Base-by-base conservation (phyloP, 2,329 filamentous ascomycete genomes). In the Atkinsonella texensis region DNA sequence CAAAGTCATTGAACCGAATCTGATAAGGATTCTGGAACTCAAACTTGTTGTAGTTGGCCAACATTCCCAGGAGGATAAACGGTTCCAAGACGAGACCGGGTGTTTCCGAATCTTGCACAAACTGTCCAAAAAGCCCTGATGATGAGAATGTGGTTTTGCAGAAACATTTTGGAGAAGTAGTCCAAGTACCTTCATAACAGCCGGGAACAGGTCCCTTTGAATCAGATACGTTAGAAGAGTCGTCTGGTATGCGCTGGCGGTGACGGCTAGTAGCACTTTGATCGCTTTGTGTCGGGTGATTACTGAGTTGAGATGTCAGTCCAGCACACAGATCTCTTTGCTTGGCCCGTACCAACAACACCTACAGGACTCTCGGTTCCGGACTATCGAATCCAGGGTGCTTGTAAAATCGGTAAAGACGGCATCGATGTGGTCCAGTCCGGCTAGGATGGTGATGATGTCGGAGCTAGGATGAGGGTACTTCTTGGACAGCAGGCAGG, bases 41-140 rank as follows among this genome's bases (percentile, higher is more conserved):
- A 63, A 98, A 98, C 67, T 97, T 98, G 77, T 98, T 97, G 76
- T 97, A 97, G 70, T 97, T 98, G 57, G 88, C 87, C 50, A 98
- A 74, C 4, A 97, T 75, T 12, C 91, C 91, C 18, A 96, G 75
- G 10, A 97, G 77, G 13, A 85, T 80, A 58, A 96, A 89, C 0
- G 91, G 85, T 53, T 87, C 80, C 43, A 88, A 78, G 53, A 80
- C 80, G 60, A 77, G 75, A 17, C 74, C 70, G 35, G 79, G 74
- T 23, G 77, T 75, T 54, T 89, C 83, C 44, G 83, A 79, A 58
- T 95, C 88, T 71, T 93, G 85, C 54, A 94, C 81, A 64, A 89
- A 87, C 87, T 89, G 57, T 0, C 18, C 35, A 23, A 44, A 3
- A 23, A 23, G 38, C 15, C 18, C 18, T 11, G 23, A 48, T 17